Percentiles rank a stretch among this genome's conserved stretches.
Conservation (phyloP, 805 yeast species). For the Citeromyces nyonsensis region DNA sequence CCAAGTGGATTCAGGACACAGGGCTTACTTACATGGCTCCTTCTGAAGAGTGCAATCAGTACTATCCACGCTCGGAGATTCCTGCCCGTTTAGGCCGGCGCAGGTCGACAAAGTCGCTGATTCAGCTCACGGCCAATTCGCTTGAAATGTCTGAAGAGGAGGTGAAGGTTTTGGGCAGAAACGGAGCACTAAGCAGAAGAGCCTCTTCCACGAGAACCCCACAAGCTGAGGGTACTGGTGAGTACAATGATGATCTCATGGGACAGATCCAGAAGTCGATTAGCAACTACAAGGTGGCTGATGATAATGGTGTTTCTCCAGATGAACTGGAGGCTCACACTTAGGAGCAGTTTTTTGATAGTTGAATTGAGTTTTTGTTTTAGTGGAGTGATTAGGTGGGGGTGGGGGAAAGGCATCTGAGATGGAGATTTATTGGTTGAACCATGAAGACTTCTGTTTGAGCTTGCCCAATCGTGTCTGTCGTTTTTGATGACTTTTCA, state of each 20-base stretch:
- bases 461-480: too few species aligned
- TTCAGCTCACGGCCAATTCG: slow-evolving; percentile 51
- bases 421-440: too few species aligned
- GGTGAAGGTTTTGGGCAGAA: slow-evolving; percentile 10
- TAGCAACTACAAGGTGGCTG: slow-evolving; percentile 15
- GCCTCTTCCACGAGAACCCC: slow-evolving; percentile 10
- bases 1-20: slow-evolving; percentile 81
- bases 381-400: too few species aligned
- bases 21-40: slow-evolving; percentile 21
- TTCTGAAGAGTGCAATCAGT: background rate
- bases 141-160: slow-evolving; percentile 58
- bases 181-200: slow-evolving; percentile 16
- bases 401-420: too few species aligned
- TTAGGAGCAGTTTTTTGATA: too few species aligned
- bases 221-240: slow-evolving; percentile 5
- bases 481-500: too few species aligned
- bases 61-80: slow-evolving; percentile 16
- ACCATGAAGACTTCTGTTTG: too few species aligned
- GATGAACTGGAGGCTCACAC: slow-evolving; percentile 43
- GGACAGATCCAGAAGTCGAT: slow-evolving; percentile 26
- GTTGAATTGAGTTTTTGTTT: too few species aligned
- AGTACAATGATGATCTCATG: slow-evolving; percentile 15
- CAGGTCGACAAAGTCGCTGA: slow-evolving; percentile 58
- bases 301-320: slow-evolving; percentile 26
- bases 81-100: slow-evolving; percentile 45